These are phyloP conservation scores for Fusarium concolor DNA, from an alignment of 2,329 filamentous ascomycete species.

Conservation along the genomic window DNA sequence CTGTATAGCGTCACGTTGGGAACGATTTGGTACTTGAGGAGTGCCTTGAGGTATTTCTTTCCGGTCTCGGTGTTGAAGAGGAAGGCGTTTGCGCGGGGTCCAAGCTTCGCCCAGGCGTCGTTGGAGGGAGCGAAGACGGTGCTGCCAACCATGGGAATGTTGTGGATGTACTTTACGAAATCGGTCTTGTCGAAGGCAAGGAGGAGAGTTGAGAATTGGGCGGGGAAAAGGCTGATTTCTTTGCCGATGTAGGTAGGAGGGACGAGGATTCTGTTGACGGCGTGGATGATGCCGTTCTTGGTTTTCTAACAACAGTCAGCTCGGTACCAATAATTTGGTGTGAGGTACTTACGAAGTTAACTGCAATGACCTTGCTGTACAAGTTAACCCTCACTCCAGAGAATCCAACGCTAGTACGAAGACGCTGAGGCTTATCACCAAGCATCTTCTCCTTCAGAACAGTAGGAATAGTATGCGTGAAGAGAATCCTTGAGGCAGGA, in stretches of 20 bases:
- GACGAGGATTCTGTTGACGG: slow-evolving; percentile 77
- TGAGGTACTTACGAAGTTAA: slow-evolving; percentile 71
- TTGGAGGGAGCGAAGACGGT: slow-evolving; percentile 88
- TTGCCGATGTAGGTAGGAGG: slow-evolving; percentile 74
- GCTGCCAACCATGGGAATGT: slow-evolving; percentile 67
- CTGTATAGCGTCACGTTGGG: slow-evolving; percentile 83
- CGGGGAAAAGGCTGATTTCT: slow-evolving; percentile 73
- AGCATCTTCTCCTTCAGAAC: slow-evolving; percentile 68
- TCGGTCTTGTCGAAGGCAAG: slow-evolving; percentile 81
- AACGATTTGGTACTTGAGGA: slow-evolving; percentile 83
- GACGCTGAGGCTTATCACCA: slow-evolving; percentile 75
- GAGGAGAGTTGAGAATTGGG: slow-evolving; percentile 81
- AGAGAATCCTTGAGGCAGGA: slow-evolving; percentile 73
- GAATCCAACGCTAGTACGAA: slow-evolving; percentile 73
- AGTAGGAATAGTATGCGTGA: slow-evolving; percentile 80
- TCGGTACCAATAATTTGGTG: rapidly evolving
- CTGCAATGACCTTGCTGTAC: slow-evolving; percentile 75
- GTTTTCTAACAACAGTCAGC: slow-evolving; percentile 62
- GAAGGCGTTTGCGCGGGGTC: slow-evolving; percentile 78
- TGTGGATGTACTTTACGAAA: slow-evolving; percentile 70
- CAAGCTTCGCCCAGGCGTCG: slow-evolving; percentile 80
- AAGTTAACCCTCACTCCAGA: slow-evolving; percentile 80
- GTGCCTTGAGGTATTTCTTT: slow-evolving; percentile 78
- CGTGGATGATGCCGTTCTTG: slow-evolving; percentile 85
- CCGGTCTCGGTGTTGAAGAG: slow-evolving; percentile 82